Conservation (phyloP, 805 yeast species). For the Barnettozyma populi region DNA sequence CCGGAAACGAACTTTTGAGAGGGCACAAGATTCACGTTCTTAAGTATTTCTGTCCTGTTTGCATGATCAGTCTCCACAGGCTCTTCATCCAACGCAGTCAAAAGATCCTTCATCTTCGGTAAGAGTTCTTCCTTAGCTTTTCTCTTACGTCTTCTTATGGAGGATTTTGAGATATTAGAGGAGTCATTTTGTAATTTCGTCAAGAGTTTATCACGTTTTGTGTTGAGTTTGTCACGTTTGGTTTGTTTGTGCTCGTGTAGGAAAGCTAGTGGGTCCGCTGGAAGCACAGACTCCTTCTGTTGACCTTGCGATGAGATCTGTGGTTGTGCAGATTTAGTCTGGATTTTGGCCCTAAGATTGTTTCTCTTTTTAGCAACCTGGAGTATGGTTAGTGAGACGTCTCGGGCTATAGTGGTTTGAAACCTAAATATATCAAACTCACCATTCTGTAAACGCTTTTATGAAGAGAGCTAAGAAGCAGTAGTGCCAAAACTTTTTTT, state of each 20-base stretch:
- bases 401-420: not conserved
- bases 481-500: not conserved
- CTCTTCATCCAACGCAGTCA: conserved; percentile 40
- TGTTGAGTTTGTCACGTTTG: conserved; percentile 46
- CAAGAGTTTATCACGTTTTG: conserved; percentile 34
- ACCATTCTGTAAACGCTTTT: not conserved
- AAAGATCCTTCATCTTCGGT: conserved; percentile 62
- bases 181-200: conserved; percentile 32
- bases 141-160: conserved; percentile 59
- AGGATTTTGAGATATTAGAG: conserved; percentile 55
- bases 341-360: conserved; percentile 30
- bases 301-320: not conserved
- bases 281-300: conserved; percentile 13
- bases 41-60: conserved; percentile 1
- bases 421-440: not conserved
- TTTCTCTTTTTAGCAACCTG: conserved; percentile 45
- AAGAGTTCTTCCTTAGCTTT: conserved; percentile 55
- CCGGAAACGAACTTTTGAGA: conserved; percentile 7
- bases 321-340: conserved; percentile 27
- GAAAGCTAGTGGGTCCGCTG: conserved; percentile 39
- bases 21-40: conserved; percentile 19
- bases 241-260: conserved; percentile 47
- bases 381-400: not conserved
- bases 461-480: not conserved
- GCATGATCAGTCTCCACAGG: conserved; percentile 4